Evolutionary conservation across 2,329 filamentous ascomycete genomes (phyloP), one percentile per base, ranked within the genome.

Genomic region (Penicillium oxalicum): DNA sequence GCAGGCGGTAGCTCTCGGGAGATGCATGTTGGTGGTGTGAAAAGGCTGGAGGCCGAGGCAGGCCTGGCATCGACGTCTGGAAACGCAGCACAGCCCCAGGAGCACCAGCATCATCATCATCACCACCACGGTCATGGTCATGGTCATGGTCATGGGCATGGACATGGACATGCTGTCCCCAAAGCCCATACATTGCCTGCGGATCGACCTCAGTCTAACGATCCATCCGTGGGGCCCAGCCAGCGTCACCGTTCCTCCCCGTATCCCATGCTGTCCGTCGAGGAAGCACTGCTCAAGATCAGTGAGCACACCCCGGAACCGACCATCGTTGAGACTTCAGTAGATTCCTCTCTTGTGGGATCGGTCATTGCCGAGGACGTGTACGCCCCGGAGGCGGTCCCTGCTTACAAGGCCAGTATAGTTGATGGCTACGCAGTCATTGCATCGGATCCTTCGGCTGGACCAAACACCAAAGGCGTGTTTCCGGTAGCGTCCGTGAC

Each of bases 371-470:
- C 91, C 0, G 83, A 90, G 63, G 86, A 95, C 57, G 84, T 98
- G 25, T 80, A 76, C 35, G 89, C 93, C 0, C 72, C 72, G 4
- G 91, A 96, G 65, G 82, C 86, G 6, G 93, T 98, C 0, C 93
- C 93, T 0, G 93, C 91, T 0, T 98, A 95, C 70, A 78, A 90
- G 50, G 93, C 93, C 13, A 97, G 91, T 64, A 97, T 96, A 36
- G 93, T 98, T 0, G 93, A 98, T 67, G 93, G 93, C 1, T 98
- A 98, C 63, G 93, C 93, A 2, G 80, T 95, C 0, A 82, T 91
- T 34, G 84, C 67, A 48, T 68, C 61, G 9, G 65, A 61, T 54
- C 66, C 52, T 5, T 77, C 79, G 45, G 71, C 81, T 36, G 81
- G 78, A 1, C 64, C 65, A 0, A 81, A 78, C 42, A 79, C 88